Base-by-base conservation (phyloP, 208 protist species). In the Leishmania tropica region DNA sequence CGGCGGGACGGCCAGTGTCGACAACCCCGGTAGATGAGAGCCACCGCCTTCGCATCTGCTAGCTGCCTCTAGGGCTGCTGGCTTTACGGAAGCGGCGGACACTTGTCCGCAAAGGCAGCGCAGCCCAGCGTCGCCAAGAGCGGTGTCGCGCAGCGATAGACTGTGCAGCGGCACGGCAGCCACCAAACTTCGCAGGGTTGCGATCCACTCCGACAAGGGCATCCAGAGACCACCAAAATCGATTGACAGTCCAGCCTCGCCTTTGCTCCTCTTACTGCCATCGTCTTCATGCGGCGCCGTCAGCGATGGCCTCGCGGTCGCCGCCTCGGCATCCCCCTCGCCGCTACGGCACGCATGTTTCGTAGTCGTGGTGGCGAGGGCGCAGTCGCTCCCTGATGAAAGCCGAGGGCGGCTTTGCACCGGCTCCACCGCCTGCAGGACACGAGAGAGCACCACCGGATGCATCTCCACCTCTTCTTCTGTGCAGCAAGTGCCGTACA, bases 91-190 rank as follows among this genome's bases (percentile, higher is more conserved):
- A 54, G 60, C 8, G 11, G 74, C 60, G 10, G 82, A 45, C 48
- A 79, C 40, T 48, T 81, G 48, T 8, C 72, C 37, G 0, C 68
- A 68, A 10, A 85, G 64, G 15, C 60, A 72, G n/a, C 76, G 82
- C 70, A 81, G 72, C 21, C 71, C 82, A 45, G 77, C 71, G 75
- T 85, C 82, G 7, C 82, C 82, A 42, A 81, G 35, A 28, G 74
- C 65, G 15, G 82, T 75, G 64, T 85, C 73, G 4, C 82, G 77
- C 35, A 85, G 45, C 10, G 56, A 65, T 31, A 85, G 56, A 6
- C 40, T 10, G 11, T 31, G 73, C 72, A 85, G 71, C 37, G 77
- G 82, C 60, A 81, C n/a, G 62, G 54, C 42, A 11, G 37, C 42
- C 24, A 31, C 71, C 17, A 78, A 17, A 60, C 82, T 85, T 28